Base-by-base conservation (phyloP, 805 yeast genomes). In the Candida chilensis region DNA sequence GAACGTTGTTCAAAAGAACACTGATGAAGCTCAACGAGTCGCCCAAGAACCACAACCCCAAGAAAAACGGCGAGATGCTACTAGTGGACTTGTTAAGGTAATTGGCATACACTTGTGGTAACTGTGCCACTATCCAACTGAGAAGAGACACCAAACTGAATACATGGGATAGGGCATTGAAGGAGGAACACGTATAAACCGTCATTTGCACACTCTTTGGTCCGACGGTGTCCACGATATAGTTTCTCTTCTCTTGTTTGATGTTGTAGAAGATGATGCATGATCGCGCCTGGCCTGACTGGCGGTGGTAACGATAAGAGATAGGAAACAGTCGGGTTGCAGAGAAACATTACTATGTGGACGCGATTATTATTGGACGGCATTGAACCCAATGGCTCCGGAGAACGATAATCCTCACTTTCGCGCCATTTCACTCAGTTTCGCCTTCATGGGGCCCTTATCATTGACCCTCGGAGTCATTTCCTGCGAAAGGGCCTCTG, bases 1-100 rank as follows among this genome's bases (percentile, higher is more conserved):
- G 59, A 37, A 88, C 96, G 5, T 71, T 49, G 0, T 95, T 86
- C 28, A 86, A 48, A 1, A 83, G 35, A 37, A 95, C 85, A 0
- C 96, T 96, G 0, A 68, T 27, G 17, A 78, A 51, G 29, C 57
- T 52, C 16, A 53, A 34, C 24, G 50, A 50, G 32, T 53, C 59
- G 4, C 68, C 68, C 45, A 53, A 31, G 34, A 59, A 57, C 67
- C 67, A 62, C 24, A 62, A 47, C n/a, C 52, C 27, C 3, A 62
- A 48, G 32, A 62, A 62, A 12, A 47, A 32, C 5, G 62, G 58
- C 10, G 65, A 56, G 24, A 62, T 60, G 2, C 67, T 66, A 17
- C 53, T 60, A 4, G 67, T 59, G 2, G 64, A 54, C 32, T 59
- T 60, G 34, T 38, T 39, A 10, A 28, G 36, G 36, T 58, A 60